Percentiles rank a stretch among this genome's conserved stretches.
These are phyloP conservation scores for Tympanopsis confertula DNA, from an alignment of 2,329 filamentous ascomycete genomes.

Conservation along the genomic window DNA sequence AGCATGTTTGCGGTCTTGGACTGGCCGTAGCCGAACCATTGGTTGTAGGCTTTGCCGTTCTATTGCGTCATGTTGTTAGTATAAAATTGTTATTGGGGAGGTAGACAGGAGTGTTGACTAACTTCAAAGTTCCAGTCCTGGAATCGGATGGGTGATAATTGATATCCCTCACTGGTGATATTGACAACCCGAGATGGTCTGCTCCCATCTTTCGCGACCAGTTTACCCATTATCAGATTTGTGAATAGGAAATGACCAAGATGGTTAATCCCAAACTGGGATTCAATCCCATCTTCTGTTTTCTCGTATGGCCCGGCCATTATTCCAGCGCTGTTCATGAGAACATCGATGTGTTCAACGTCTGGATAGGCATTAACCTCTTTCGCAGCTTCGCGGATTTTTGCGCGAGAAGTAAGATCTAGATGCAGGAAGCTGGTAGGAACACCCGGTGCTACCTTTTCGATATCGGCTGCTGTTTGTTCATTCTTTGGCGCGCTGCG, in stretches of 20 bases:
- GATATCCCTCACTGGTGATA: conserved; percentile 23
- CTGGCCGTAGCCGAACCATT: not conserved
- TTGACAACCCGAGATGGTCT: conserved; percentile 18
- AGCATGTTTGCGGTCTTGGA: not conserved
- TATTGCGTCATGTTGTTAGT: too few relatives aligned
- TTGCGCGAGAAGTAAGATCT: not conserved
- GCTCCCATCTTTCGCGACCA: conserved; percentile 5
- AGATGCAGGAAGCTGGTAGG: not conserved
- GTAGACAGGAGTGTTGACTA: too few relatives aligned
- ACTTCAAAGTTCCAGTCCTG: not conserved
- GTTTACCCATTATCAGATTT: conserved; percentile 12
- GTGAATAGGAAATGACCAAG: conserved; percentile 15
- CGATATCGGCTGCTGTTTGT: not conserved
- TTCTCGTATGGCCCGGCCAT: conserved; percentile 5
- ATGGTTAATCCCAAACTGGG: conserved; percentile 13
- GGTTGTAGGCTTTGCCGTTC: not conserved
- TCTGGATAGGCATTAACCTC: not conserved
- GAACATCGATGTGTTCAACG: not conserved
- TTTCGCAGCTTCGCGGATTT: not conserved
- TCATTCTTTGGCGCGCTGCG: not conserved
- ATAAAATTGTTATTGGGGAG: too few relatives aligned
- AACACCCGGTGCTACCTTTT: too few relatives aligned
- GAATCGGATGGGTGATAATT: not conserved
- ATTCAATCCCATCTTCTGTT: conserved; percentile 5
- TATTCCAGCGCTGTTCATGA: conserved; percentile 6